phyloP scores from a whole-genome alignment of 2,329 filamentous ascomycete species.

The Falciphora oryzae region DNA sequence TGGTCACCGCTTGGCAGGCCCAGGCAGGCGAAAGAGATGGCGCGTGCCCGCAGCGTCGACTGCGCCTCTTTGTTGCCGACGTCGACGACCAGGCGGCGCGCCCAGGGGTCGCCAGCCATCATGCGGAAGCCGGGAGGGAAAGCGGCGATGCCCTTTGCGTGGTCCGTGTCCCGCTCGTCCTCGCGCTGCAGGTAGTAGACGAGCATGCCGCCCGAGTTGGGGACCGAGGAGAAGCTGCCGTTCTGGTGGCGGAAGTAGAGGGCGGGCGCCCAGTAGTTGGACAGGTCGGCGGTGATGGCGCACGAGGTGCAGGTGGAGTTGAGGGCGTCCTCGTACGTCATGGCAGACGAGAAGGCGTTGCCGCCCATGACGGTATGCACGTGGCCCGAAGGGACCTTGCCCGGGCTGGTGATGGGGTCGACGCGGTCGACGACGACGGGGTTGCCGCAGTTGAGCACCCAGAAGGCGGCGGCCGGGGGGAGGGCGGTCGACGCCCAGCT shows the following conservation, averaged over 20 bases:
- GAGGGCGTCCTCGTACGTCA: constrained; percentile 20
- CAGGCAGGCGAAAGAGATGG: constrained; percentile 20
- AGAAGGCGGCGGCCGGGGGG: constrained; percentile 1
- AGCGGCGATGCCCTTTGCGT: constrained; percentile 5
- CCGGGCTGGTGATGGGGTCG: constrained; percentile 10
- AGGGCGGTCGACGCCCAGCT: background rate
- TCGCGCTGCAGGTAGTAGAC: constrained; percentile 10
- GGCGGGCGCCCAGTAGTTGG: constrained; percentile 26
- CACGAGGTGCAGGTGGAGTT: constrained; percentile 33
- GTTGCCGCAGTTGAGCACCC: constrained; percentile 10
- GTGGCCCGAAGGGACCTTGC: constrained; percentile 7
- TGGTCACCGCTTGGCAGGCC: background rate
- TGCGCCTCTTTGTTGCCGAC: constrained; percentile 1
- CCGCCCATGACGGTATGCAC: constrained; percentile 13
- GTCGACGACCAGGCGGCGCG: background rate
- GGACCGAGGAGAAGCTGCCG: constrained; percentile 7
- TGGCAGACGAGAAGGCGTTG: constrained; percentile 22
- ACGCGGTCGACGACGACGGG: constrained; percentile 12
- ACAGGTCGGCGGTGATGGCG: constrained; percentile 31
- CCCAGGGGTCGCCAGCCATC: constrained; percentile 6
- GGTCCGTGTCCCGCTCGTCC: constrained; percentile 1
- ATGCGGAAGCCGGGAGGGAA: constrained; percentile 9
- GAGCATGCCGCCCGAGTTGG: constrained; percentile 7
- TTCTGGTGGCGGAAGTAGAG: constrained; percentile 8
- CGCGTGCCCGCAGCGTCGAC: background rate